Base-by-base conservation (phyloP, 1,284 basidiomycete genomes). In the Takashimella tepidaria region DNA sequence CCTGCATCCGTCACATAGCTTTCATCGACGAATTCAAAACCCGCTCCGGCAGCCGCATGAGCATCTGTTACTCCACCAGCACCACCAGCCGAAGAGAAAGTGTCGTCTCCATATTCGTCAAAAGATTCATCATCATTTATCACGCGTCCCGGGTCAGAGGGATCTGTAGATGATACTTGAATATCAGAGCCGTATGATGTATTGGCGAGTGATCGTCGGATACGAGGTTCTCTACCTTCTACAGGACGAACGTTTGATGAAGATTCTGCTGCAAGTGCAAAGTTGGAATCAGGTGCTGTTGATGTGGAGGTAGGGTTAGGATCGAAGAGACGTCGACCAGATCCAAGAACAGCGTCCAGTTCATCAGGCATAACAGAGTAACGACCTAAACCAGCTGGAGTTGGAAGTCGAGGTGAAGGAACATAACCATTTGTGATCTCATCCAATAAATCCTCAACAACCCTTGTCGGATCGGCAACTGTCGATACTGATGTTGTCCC, bases 391-490 rank as follows among this genome's bases (percentile, higher is more conserved):
- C 57, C 62, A 25, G 68, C 64, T 4, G 70, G 69, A 0, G 62
- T 68, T 4, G 60, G 58, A 52, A 69, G 51, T 16, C 59, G 50
- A 8, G 70, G 70, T 21, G 61, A 64, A 8, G 63, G 53, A 25
- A 61, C 63, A 40, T 49, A 49, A 6, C 61, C 57, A 13, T 41
- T 41, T n/a, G 51, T 51, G 54, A 73, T 70, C 56, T 73, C 67
- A 31, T 66, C 62, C 51, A 74, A 55, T n/a, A 76, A 59, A 59
- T 75, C 70, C 26, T 67, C 64, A 11, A 76, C 22, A 27, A 49
- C 45, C 8, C 47, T 11, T 5, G 41, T 44, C 8, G 44, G 24
- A 27, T 49, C 24, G 27, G 31, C 31, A 37, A 37, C 31, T 8
- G 31, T 8, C n/a, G n/a, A n/a, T n/a, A n/a, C n/a, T n/a, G n/a